phyloP scores from a whole-genome alignment of 148 eudicot species.

The Mesembryanthemum crystallinum region DNA sequence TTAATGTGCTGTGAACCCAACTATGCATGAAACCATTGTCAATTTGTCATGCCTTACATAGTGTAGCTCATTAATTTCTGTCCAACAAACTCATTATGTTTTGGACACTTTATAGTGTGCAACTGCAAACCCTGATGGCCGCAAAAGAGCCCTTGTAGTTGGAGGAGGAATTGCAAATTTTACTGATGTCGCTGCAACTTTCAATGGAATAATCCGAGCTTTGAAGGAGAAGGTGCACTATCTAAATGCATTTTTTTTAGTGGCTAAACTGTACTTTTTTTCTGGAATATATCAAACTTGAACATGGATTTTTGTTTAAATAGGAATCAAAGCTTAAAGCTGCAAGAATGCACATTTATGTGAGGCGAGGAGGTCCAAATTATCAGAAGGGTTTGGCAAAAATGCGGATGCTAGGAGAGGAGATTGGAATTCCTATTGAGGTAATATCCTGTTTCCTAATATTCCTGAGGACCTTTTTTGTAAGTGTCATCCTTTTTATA shows the following conservation, averaged over 20 bases:
- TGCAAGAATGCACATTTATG: conserved; percentile 85
- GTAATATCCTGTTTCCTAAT: conserved; percentile 29
- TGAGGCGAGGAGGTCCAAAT: conserved; percentile 98
- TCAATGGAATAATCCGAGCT: conserved; percentile 57
- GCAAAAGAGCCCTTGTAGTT: conserved; percentile 79
- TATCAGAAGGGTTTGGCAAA: conserved; percentile 94
- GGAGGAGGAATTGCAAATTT: conserved; percentile 99
- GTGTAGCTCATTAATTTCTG: background rate
- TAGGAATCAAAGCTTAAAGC: conserved; percentile 85
- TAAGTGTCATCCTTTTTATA: background rate
- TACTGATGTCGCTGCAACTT: conserved; percentile 96
- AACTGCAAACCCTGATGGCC: conserved; percentile 91
- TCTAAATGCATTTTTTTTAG: background rate
- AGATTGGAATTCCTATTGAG: conserved; percentile 96
- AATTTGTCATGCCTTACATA: background rate
- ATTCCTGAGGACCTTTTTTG: background rate
- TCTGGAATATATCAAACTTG: background rate
- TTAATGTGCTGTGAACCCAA: background rate
- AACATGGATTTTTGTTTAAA: conserved; percentile 2
- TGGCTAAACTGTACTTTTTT: background rate
- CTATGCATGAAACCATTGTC: background rate
- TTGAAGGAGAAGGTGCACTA: conserved; percentile 44
- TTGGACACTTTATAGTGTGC: conserved; percentile 62
- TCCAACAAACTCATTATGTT: conserved; percentile 1
- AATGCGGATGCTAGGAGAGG: conserved; percentile 86